Base-by-base conservation (phyloP, 2,329 filamentous ascomycete genomes). In the Colletotrichum destructivum region DNA sequence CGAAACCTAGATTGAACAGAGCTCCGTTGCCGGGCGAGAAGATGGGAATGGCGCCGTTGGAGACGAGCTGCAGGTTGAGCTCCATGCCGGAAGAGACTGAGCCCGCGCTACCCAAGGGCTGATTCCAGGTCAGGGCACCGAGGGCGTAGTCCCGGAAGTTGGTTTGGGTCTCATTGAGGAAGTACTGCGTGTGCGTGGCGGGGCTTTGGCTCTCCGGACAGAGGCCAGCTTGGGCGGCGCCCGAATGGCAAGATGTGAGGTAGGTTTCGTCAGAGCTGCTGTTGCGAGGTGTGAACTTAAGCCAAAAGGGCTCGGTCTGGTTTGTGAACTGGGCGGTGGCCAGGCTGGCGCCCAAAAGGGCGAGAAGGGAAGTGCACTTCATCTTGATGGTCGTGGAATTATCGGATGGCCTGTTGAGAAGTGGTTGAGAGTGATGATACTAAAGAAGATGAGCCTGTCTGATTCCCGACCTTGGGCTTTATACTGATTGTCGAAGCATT, bases 1-100 rank as follows among this genome's bases (percentile, higher is more conserved):
- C 72, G 26, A 74, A 74, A 6, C 60, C 72, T 18, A 72, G 55
- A 51, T 13, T 47, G 38, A 57, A 68, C 7, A 62, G 35, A 38
- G 55, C 68, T 12, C 23, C 18, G 35, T 63, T 16, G 11, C 62
- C 66, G 2, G 70, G 70, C 8, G 61, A 64, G 61, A 74, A 72
- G 55, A 72, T 62, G 54, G 72, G 72, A 1, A 70, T 57, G 16
- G 72, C 72, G 2, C 61, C 46, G 51, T 74, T 74, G 55, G 59
- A 69, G 38, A 72, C 59, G 26, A 66, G 9, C 42, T 72, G 63
- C 23, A 44, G 60, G 40, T 47, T 47, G 6, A 74, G 65, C 21
- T 31, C 13, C 52, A 74, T 38, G 9, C 59, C 31, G 11, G 56
- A 42, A 2, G 70, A 51, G n/a, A 61, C 4, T 5, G 60, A 63